Evolutionary conservation across 1,284 basidiomycete species (phyloP).

Genomic region (Lentinus polychrous): DNA sequence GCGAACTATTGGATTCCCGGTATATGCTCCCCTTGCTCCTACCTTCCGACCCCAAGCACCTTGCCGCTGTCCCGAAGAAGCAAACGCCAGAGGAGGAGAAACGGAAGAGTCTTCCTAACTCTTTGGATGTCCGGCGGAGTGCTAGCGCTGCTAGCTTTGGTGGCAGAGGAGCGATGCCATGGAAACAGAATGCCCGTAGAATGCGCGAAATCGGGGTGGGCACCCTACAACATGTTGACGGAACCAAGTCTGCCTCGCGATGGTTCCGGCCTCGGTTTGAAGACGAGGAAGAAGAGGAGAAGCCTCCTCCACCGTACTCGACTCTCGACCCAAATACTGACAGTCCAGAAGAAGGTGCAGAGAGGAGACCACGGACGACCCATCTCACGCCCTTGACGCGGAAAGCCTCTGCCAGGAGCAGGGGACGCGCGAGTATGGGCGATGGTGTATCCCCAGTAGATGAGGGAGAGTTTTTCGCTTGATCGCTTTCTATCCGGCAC

Average conservation of each 20-base stretch:
- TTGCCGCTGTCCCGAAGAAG: slow-evolving; percentile 62
- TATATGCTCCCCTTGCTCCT: slow-evolving; percentile 88
- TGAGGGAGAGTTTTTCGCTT: neutral
- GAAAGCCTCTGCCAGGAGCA: slow-evolving; percentile 52
- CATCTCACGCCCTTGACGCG: slow-evolving; percentile 58
- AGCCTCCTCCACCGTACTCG: slow-evolving; percentile 20
- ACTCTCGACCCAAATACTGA: slow-evolving; percentile 20
- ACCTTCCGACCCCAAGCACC: slow-evolving; percentile 70
- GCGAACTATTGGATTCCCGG: slow-evolving; percentile 84
- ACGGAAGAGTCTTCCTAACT: slow-evolving; percentile 22
- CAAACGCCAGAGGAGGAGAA: slow-evolving; percentile 30
- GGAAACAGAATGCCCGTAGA: slow-evolving; percentile 48
- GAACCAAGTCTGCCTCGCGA: slow-evolving; percentile 42
- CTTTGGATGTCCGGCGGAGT: slow-evolving; percentile 30
- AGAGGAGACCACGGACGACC: neutral
- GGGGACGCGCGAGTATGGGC: slow-evolving; percentile 40
- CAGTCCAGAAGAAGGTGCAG: slow-evolving; percentile 22
- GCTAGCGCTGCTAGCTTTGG: slow-evolving; percentile 29
- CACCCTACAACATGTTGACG: slow-evolving; percentile 63
- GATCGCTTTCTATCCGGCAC: no score
- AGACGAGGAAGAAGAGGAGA: slow-evolving; percentile 32
- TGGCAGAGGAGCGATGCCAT: slow-evolving; percentile 41
- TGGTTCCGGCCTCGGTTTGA: slow-evolving; percentile 29
- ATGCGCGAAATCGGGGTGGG: slow-evolving; percentile 54
- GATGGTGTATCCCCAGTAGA: slow-evolving; percentile 13